Conservation (phyloP, 768 basidiomycete species). For the Tricholoma saponaceum region DNA sequence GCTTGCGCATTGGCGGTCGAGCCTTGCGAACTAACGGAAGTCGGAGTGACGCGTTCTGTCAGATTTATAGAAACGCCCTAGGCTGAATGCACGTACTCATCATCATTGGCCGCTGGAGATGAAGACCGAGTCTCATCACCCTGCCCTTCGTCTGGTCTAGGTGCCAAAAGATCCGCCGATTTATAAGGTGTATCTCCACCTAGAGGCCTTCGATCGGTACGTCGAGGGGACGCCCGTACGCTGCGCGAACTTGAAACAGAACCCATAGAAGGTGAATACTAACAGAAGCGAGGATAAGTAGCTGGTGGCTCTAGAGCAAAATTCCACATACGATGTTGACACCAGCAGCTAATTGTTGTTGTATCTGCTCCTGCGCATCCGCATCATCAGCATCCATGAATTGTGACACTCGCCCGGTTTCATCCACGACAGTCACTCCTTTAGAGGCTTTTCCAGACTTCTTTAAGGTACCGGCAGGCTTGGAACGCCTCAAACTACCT, state of each 20-base stretch:
- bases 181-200: constrained; percentile 37
- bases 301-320: not conserved
- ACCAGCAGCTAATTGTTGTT: constrained; percentile 76
- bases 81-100: constrained; percentile 49
- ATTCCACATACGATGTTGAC: constrained; percentile 55
- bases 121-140: constrained; percentile 41
- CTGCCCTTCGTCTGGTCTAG: constrained; percentile 37
- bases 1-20: constrained; percentile 25
- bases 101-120: constrained; percentile 45
- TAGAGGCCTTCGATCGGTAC: constrained; percentile 43
- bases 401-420: constrained; percentile 64
- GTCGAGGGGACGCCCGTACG: constrained; percentile 64
- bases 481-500: constrained; percentile 37
- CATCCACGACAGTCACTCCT: constrained; percentile 31
- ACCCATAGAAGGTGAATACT: constrained; percentile 65
- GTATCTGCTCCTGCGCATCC: constrained; percentile 81
- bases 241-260: constrained; percentile 63
- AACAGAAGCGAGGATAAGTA: constrained; percentile 6
- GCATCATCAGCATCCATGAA: constrained; percentile 90
- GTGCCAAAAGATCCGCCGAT: constrained; percentile 37
- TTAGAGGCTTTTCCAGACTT: constrained; percentile 21
- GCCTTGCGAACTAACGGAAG: constrained; percentile 48
- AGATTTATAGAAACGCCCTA: constrained; percentile 32
- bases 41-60: constrained; percentile 53
- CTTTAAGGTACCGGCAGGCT: constrained; percentile 24